phyloP scores from a whole-genome alignment of 2,329 filamentous ascomycete species.

The Shiraia bambusicola region DNA sequence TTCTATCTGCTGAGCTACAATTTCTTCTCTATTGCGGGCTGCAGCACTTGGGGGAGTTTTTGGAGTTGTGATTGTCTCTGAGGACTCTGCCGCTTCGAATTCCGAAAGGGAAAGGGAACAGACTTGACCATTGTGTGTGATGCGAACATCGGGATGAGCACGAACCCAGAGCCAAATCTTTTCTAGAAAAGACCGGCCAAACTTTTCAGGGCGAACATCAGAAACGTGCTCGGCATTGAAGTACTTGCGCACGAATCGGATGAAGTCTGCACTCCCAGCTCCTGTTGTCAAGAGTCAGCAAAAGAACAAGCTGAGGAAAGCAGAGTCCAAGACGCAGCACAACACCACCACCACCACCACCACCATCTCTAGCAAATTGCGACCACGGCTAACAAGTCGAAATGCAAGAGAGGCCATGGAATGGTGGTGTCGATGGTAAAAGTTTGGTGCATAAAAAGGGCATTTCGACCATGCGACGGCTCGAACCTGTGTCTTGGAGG shows the following conservation, averaged over 20 bases:
- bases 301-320: constrained; percentile 2
- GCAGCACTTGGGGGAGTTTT: neutral
- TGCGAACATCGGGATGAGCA: constrained; percentile 57
- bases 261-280: constrained; percentile 45
- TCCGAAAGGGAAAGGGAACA: constrained; percentile 30
- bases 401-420: no score
- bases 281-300: constrained; percentile 29
- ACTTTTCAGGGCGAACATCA: constrained; percentile 13
- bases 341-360: constrained; percentile 1
- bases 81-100: constrained; percentile 34
- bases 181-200: constrained; percentile 56
- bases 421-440: neutral
- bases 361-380: no score
- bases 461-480: constrained; percentile 3
- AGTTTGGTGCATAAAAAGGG: constrained; percentile 4
- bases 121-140: constrained; percentile 49
- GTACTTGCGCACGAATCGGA: constrained; percentile 41
- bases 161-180: constrained; percentile 61
- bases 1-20: neutral
- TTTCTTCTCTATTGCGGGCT: neutral
- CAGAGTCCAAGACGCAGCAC: neutral
- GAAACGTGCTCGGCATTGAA: constrained; percentile 26
- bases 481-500: constrained; percentile 11
- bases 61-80: constrained; percentile 13
- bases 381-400: no score